phyloP scores from a whole-genome alignment of 2,329 filamentous ascomycete species.

The Scedosporium minutisporum region DNA sequence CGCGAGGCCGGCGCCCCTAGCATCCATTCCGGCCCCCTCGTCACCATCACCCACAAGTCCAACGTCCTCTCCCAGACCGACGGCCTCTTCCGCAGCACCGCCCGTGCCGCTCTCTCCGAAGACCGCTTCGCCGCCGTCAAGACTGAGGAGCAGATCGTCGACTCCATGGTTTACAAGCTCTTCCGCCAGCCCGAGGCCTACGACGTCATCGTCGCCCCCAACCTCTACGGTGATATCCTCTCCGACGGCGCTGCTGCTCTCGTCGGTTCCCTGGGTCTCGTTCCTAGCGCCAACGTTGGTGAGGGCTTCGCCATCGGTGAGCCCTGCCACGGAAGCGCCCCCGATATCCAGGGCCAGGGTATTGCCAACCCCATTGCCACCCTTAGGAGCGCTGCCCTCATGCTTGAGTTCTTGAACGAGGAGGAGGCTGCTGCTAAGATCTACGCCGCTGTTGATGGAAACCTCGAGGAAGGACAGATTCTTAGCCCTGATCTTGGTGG shows the following conservation, averaged over 20 bases:
- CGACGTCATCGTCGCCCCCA: constrained; percentile 96
- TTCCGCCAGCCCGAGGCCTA: constrained; percentile 93
- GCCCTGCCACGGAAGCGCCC: constrained; percentile 92
- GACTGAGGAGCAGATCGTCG: constrained; percentile 96
- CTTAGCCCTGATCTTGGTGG: constrained; percentile 88
- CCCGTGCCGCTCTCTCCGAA: constrained; percentile 61
- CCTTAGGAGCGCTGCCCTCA: constrained; percentile 78
- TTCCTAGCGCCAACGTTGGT: constrained; percentile 91
- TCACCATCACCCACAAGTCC: constrained; percentile 97
- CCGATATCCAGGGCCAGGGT: constrained; percentile 85
- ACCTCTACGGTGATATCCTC: constrained; percentile 94
- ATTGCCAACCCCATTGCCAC: constrained; percentile 97
- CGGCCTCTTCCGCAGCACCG: constrained; percentile 80
- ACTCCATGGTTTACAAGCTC: constrained; percentile 99
- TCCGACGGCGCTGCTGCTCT: constrained; percentile 92
- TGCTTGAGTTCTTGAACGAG: constrained; percentile 92
- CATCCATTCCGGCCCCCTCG: constrained; percentile 61
- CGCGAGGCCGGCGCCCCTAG: constrained; percentile 47
- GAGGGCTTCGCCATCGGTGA: constrained; percentile 93
- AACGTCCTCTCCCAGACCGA: constrained; percentile 96
- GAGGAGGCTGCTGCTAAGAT: constrained; percentile 80
- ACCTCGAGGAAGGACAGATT: constrained; percentile 72
- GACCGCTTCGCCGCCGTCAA: constrained; percentile 52
- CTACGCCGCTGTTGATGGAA: constrained; percentile 84
- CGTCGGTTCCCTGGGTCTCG: constrained; percentile 82